phyloP scores from a whole-genome alignment of 2,329 filamentous ascomycete genomes.

The Magnaporthiopsis rhizophila region DNA sequence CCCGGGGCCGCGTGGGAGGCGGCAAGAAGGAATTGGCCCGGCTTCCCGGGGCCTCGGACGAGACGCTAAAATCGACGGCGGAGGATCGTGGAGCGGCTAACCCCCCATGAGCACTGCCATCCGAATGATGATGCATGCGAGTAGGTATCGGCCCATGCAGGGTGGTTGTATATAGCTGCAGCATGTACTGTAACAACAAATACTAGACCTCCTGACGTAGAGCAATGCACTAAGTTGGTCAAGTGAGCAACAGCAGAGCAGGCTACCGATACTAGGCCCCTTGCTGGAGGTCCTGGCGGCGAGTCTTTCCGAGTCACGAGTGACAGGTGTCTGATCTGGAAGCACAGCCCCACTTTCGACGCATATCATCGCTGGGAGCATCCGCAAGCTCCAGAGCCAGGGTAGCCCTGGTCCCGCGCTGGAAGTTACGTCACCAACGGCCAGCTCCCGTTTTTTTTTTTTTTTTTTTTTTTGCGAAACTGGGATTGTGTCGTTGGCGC shows the following conservation, averaged over 20 bases:
- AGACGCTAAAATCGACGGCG: background rate
- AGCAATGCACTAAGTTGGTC: background rate
- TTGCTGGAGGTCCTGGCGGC: background rate
- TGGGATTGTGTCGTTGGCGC: background rate
- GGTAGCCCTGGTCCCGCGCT: background rate
- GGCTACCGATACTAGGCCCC: background rate
- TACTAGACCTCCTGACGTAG: background rate
- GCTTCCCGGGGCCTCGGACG: background rate
- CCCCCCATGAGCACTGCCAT: background rate
- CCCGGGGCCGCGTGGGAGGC: background rate
- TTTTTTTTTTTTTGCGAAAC: background rate
- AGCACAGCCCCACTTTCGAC: background rate
- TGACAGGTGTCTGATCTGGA: background rate
- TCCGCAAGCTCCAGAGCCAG: no score
- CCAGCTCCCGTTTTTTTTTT: background rate
- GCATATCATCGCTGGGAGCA: background rate
- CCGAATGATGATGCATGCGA: background rate
- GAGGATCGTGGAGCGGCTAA: background rate
- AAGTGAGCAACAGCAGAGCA: background rate
- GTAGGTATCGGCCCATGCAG: background rate
- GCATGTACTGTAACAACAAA: background rate
- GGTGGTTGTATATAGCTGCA: background rate
- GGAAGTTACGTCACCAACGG: background rate
- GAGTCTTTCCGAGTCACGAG: background rate
- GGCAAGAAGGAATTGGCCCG: conserved; percentile 1